Evolutionary conservation across 1,284 basidiomycete genomes (phyloP).

Genomic region (Volvariella surrecta): DNA sequence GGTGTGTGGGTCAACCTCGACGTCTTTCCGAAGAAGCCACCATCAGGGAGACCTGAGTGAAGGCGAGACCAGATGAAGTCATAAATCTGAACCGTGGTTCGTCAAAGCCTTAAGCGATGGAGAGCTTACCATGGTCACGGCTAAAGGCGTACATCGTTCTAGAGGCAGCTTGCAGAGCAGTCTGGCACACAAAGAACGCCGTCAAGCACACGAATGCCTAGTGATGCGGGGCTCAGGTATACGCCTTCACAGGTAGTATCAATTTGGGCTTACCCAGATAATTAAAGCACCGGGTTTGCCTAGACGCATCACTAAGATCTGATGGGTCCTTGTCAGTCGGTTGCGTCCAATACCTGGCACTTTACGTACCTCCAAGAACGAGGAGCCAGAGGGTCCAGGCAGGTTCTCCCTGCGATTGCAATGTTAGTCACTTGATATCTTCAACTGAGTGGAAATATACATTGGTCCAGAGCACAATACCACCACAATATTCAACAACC

Average conservation of each 20-base stretch:
- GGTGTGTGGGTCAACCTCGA: slow-evolving; percentile 67
- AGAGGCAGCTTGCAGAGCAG: slow-evolving; percentile 79
- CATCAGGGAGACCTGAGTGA: slow-evolving; percentile 63
- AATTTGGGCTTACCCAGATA: slow-evolving; percentile 50
- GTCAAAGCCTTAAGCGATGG: too few relatives aligned
- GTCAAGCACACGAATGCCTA: slow-evolving; percentile 70
- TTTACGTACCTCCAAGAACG: slow-evolving; percentile 51
- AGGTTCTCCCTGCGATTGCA: slow-evolving; percentile 27
- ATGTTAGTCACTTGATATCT: not conserved
- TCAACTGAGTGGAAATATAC: slow-evolving; percentile 22
- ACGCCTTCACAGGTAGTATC: slow-evolving; percentile 9
- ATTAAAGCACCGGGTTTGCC: slow-evolving; percentile 65
- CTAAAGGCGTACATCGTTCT: slow-evolving; percentile 88
- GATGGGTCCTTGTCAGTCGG: slow-evolving; percentile 5
- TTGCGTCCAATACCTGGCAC: not conserved
- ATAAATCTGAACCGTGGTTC: not conserved
- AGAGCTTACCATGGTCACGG: slow-evolving; percentile 58
- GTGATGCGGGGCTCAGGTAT: not conserved
- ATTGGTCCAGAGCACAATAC: slow-evolving; percentile 76
- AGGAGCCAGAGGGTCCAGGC: slow-evolving; percentile 57
- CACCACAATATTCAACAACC: slow-evolving; percentile 78
- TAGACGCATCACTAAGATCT: slow-evolving; percentile 71
- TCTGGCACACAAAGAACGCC: slow-evolving; percentile 79
- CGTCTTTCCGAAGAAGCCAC: slow-evolving; percentile 70
- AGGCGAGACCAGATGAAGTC: not conserved